Conservation (phyloP, 768 basidiomycete genomes). For the Daedaleopsis sinensis region DNA sequence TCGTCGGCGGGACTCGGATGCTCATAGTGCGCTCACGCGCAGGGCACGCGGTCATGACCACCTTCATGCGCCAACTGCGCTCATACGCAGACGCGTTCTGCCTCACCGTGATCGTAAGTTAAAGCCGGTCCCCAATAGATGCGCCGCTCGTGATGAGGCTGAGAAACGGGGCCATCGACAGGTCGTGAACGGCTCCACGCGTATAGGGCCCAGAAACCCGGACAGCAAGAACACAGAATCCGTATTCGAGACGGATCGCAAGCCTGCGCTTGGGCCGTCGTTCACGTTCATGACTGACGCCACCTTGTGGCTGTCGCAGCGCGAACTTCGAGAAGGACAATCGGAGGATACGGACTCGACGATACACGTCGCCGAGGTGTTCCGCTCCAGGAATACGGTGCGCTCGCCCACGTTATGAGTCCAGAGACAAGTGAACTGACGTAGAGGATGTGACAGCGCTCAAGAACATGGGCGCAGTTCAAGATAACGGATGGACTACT, state of each 20-base stretch:
- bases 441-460: conserved; percentile 31
- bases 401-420: neutral
- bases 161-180: conserved; percentile 28
- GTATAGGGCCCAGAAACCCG: conserved; percentile 33
- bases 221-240: conserved; percentile 26
- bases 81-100: conserved; percentile 46
- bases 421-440: neutral
- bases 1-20: too few species aligned
- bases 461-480: conserved; percentile 44
- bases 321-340: neutral
- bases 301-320: conserved; percentile 66
- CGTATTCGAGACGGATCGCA: conserved; percentile 45
- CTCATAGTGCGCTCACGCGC: neutral
- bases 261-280: conserved; percentile 76
- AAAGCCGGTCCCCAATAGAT: neutral
- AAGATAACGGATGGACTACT: conserved; percentile 23
- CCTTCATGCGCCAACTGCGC: conserved; percentile 69
- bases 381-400: conserved; percentile 34
- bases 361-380: conserved; percentile 26
- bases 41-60: conserved; percentile 73
- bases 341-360: conserved; percentile 8
- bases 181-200: conserved; percentile 65
- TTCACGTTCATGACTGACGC: conserved; percentile 75
- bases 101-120: conserved; percentile 58
- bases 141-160: too few species aligned